Percentiles rank a stretch among this genome's conserved stretches.
Evolutionary conservation across 176 grass and related monocot genomes (phyloP).

Genomic region (Neostapfia colusana): DNA sequence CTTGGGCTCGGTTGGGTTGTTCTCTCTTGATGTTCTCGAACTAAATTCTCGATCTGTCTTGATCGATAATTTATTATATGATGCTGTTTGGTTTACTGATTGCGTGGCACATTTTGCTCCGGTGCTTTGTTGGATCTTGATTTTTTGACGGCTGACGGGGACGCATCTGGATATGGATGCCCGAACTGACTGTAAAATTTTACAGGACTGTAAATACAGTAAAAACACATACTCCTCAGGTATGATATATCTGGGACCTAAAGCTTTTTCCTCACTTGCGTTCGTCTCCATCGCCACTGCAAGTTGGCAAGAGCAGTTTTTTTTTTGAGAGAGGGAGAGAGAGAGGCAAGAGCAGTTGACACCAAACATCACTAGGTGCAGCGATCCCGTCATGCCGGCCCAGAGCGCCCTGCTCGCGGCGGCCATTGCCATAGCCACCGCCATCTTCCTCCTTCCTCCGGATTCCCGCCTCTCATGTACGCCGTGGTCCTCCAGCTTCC

Average conservation of each 20-base stretch:
- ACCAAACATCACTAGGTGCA: background rate
- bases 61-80: background rate
- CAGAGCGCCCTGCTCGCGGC: conserved; percentile 37
- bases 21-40: background rate
- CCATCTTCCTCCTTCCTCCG: conserved; percentile 28
- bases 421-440: conserved; percentile 25
- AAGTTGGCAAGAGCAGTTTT: background rate
- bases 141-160: background rate
- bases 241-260: too few relatives aligned
- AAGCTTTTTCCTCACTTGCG: too few relatives aligned
- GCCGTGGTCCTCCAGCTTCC: background rate
- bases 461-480: conserved; percentile 35
- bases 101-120: background rate
- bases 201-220: too few relatives aligned
- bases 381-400: conserved; percentile 31
- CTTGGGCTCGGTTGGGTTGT: background rate
- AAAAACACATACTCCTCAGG: too few relatives aligned
- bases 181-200: background rate
- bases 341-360: background rate
- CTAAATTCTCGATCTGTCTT: background rate
- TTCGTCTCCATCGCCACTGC: background rate
- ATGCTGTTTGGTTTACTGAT: background rate
- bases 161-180: background rate
- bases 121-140: background rate
- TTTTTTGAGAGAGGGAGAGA: too few relatives aligned